phyloP scores from a whole-genome alignment of 2,329 filamentous ascomycete species.

The Fusarium hostae region DNA sequence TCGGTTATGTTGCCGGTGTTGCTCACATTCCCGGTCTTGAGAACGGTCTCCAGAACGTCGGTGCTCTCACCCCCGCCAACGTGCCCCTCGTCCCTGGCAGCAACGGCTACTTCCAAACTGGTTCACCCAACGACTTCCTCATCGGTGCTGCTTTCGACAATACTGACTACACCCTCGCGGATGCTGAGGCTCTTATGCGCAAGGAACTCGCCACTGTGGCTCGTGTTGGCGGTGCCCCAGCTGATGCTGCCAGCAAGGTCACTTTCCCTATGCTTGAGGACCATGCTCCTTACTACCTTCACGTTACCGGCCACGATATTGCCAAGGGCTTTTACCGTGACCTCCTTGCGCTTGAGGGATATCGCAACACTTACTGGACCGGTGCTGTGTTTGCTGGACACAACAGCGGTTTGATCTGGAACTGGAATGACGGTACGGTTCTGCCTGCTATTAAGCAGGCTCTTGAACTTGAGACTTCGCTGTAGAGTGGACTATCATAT shows the following conservation, averaged over 20 bases:
- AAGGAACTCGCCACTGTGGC: conserved; percentile 20
- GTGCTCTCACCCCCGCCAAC: conserved; percentile 13
- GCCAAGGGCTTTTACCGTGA: conserved; percentile 19
- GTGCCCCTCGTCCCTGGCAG: conserved; percentile 15
- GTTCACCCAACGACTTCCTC: not conserved
- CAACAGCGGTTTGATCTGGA: conserved; percentile 36
- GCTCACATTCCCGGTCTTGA: conserved; percentile 23
- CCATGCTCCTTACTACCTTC: conserved; percentile 33
- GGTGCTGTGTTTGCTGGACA: conserved; percentile 37
- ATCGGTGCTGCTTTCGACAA: conserved; percentile 12
- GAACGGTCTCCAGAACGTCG: conserved; percentile 20
- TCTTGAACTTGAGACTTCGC: conserved; percentile 14
- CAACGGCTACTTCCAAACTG: not conserved
- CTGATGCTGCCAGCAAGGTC: conserved; percentile 2
- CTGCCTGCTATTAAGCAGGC: conserved; percentile 31
- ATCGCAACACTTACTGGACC: conserved; percentile 35
- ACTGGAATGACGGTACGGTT: conserved; percentile 32
- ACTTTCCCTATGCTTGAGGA: conserved; percentile 8
- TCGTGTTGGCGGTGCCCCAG: not conserved
- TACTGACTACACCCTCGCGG: not conserved
- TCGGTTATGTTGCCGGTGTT: conserved; percentile 25
- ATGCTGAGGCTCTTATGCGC: conserved; percentile 13
- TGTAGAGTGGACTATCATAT: not conserved
- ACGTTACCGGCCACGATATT: conserved; percentile 11
- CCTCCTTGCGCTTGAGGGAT: conserved; percentile 19